These are phyloP conservation scores for Fusarium floridanum DNA, from an alignment of 2,329 filamentous ascomycete species.

Conservation along the genomic window DNA sequence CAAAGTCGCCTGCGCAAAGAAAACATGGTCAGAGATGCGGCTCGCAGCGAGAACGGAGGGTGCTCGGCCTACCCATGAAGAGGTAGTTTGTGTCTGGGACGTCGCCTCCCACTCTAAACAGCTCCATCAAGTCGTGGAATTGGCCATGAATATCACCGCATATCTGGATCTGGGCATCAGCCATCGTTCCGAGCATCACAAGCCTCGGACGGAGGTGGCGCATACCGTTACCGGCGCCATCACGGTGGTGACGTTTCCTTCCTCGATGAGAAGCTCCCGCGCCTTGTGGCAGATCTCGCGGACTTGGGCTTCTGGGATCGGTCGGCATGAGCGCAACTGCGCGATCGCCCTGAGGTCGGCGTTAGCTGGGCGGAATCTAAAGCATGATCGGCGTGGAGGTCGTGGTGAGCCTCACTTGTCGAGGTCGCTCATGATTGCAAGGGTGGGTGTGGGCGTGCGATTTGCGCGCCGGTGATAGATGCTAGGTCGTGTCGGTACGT, in stretches of 20 bases:
- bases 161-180: constrained; percentile 68
- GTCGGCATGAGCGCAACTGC: constrained; percentile 93
- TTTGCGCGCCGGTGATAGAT: constrained; percentile 38
- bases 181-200: constrained; percentile 4
- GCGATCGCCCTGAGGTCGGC: constrained; percentile 80
- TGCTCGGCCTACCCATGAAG: constrained; percentile 80
- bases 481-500: constrained; percentile 13
- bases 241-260: constrained; percentile 96
- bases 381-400: constrained; percentile 2
- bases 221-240: constrained; percentile 91
- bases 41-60: neutral
- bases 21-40: constrained; percentile 22
- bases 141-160: constrained; percentile 98
- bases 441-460: constrained; percentile 32
- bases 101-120: constrained; percentile 93
- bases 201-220: neutral
- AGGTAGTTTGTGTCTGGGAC: constrained; percentile 96
- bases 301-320: constrained; percentile 95
- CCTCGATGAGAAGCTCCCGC: constrained; percentile 94
- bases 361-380: constrained; percentile 25
- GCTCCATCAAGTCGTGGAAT: constrained; percentile 97
- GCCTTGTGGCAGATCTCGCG: constrained; percentile 98
- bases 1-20: constrained; percentile 80
- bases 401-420: constrained; percentile 75
- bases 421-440: constrained; percentile 84